These are phyloP conservation scores for Calonectria multiphialidica DNA, from an alignment of 2,329 filamentous ascomycete genomes.

Conservation along the genomic window DNA sequence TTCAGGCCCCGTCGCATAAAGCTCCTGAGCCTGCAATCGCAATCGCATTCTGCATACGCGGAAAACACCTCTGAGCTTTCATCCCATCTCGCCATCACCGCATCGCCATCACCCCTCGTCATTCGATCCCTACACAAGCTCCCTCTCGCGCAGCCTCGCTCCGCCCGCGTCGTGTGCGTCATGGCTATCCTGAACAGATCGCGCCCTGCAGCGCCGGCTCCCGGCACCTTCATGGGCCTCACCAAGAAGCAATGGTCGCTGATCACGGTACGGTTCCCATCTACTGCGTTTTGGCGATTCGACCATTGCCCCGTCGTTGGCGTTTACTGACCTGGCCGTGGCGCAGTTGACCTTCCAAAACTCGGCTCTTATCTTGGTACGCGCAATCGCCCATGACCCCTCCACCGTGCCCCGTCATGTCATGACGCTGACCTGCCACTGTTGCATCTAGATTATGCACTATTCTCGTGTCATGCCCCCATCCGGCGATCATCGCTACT, in stretches of 20 bases:
- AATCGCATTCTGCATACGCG: slow-evolving; percentile 34
- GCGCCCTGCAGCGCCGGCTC: slow-evolving; percentile 17
- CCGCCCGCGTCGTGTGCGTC: slow-evolving; percentile 15
- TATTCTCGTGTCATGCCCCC: slow-evolving; percentile 96
- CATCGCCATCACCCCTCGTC: slow-evolving; percentile 1
- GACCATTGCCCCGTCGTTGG: background rate
- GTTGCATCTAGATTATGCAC: slow-evolving; percentile 79
- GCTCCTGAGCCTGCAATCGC: slow-evolving; percentile 18
- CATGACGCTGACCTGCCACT: slow-evolving; percentile 61
- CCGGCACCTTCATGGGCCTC: slow-evolving; percentile 37
- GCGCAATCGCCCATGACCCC: slow-evolving; percentile 34
- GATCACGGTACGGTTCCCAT: slow-evolving; percentile 30
- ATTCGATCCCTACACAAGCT: slow-evolving; percentile 10
- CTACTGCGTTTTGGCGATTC: background rate
- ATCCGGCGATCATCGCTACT: slow-evolving; percentile 85
- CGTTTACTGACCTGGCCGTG: slow-evolving; percentile 27
- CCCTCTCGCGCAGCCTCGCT: background rate
- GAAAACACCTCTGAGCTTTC: slow-evolving; percentile 11
- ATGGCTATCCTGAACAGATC: slow-evolving; percentile 41
- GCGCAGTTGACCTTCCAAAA: slow-evolving; percentile 79
- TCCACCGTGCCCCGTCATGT: slow-evolving; percentile 66
- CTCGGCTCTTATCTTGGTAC: slow-evolving; percentile 79
- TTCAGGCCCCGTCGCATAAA: slow-evolving; percentile 27
- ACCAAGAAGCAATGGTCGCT: slow-evolving; percentile 43
- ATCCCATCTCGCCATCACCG: background rate